These are phyloP conservation scores for Auricularia heimuer DNA, from an alignment of 768 basidiomycete genomes.

Conservation along the genomic window DNA sequence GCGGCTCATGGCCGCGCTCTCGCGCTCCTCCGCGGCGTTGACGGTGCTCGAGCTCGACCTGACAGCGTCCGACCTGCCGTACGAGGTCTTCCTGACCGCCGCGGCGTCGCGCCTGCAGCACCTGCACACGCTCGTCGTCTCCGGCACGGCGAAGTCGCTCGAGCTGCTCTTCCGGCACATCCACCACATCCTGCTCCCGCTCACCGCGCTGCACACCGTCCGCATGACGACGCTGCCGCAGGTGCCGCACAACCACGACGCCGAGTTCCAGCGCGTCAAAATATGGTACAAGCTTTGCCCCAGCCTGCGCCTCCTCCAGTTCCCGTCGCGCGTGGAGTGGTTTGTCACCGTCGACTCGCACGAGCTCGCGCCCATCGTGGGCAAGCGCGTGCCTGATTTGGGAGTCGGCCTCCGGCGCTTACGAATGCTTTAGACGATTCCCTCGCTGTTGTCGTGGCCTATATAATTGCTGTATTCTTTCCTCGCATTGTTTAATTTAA, in stretches of 20 bases:
- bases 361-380: neutral
- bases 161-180: slow-evolving; percentile 2
- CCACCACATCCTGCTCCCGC: slow-evolving; percentile 2
- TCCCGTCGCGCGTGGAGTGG: slow-evolving; percentile 1
- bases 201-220: slow-evolving; percentile 1
- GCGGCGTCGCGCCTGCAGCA: neutral
- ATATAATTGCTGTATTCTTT: no score
- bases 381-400: neutral
- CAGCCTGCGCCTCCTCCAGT: neutral
- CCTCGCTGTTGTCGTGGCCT: no score
- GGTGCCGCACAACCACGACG: slow-evolving; percentile 1
- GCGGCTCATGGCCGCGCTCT: slow-evolving; percentile 2
- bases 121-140: neutral
- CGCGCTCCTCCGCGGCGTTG: neutral
- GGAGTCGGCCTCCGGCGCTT: neutral
- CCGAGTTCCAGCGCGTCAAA: slow-evolving; percentile 1
- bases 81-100: neutral
- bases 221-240: neutral
- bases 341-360: slow-evolving; percentile 1
- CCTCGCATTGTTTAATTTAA: no score
- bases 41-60: neutral
- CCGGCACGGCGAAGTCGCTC: neutral
- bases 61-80: neutral
- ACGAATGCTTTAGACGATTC: neutral
- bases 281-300: slow-evolving; percentile 2